phyloP scores from a whole-genome alignment of 2,329 filamentous ascomycete species.

The Trichoderma atroviride region DNA sequence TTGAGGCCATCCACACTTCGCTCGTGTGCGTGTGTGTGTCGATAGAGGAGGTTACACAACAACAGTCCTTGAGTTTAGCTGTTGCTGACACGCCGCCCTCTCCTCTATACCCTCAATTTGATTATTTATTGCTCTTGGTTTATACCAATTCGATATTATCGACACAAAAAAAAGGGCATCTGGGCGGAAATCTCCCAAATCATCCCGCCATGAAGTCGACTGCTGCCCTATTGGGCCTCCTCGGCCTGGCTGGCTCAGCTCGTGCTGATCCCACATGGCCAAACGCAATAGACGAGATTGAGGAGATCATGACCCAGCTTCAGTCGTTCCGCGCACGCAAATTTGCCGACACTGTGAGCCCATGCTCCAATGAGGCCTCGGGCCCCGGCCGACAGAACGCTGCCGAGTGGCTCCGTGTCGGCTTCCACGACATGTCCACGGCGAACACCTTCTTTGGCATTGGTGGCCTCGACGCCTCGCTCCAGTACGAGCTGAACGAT shows the following conservation, averaged over 20 bases:
- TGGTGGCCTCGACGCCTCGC: slow-evolving; percentile 62
- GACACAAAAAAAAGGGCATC: not conserved
- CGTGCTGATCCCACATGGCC: slow-evolving; percentile 63
- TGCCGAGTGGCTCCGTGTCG: slow-evolving; percentile 63
- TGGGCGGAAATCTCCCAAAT: not conserved
- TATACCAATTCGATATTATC: not conserved
- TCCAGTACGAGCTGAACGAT: slow-evolving; percentile 60
- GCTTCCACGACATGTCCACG: slow-evolving; percentile 65
- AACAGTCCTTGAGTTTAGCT: not conserved
- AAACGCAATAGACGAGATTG: slow-evolving; percentile 60
- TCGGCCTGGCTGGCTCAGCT: slow-evolving; percentile 41
- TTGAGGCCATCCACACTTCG: slow-evolving; percentile 20
- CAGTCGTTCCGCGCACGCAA: slow-evolving; percentile 56
- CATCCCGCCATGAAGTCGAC: slow-evolving; percentile 31
- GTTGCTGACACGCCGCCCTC: not conserved
- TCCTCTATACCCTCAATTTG: not conserved
- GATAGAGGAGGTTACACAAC: not conserved
- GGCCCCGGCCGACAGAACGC: slow-evolving; percentile 60
- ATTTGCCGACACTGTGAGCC: slow-evolving; percentile 60
- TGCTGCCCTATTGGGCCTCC: slow-evolving; percentile 39
- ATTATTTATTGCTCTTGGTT: not conserved
- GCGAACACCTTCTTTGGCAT: slow-evolving; percentile 50
- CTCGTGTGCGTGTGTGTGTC: not conserved
- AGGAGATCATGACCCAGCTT: slow-evolving; percentile 65
- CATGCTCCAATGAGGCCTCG: slow-evolving; percentile 56